Evolutionary conservation across 176 grass and related monocot species (phyloP).

Genomic region (Raddia distichophylla): DNA sequence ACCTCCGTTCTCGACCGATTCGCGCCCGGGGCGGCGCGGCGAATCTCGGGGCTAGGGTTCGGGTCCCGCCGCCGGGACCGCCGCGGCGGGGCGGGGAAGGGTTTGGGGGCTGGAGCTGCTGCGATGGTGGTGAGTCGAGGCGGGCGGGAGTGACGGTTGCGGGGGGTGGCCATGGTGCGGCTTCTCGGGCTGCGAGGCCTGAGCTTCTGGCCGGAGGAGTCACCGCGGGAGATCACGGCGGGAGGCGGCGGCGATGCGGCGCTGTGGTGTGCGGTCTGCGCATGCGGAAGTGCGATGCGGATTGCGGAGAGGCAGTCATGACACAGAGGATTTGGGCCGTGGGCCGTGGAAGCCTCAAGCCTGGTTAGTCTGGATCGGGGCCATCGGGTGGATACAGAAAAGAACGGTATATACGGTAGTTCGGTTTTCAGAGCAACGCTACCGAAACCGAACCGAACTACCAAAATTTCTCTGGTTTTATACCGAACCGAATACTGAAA

Average conservation of each 20-base stretch:
- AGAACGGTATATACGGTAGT: too few relatives aligned
- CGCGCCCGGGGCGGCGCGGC: background rate
- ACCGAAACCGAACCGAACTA: too few relatives aligned
- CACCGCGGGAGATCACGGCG: conserved; percentile 84
- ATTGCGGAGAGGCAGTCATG: too few relatives aligned
- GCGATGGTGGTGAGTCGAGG: conserved; percentile 35
- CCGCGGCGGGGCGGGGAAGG: background rate
- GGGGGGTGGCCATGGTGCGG: conserved; percentile 73
- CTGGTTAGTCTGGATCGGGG: too few relatives aligned
- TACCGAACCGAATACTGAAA: too few relatives aligned
- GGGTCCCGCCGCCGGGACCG: background rate
- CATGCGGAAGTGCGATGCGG: too few relatives aligned
- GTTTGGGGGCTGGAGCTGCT: conserved; percentile 55
- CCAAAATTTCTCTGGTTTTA: too few relatives aligned
- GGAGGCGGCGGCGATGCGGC: conserved; percentile 44
- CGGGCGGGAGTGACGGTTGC: conserved; percentile 23
- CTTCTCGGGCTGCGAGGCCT: conserved; percentile 74
- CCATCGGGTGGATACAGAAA: too few relatives aligned
- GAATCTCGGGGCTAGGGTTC: conserved; percentile 50
- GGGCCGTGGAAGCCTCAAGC: too few relatives aligned
- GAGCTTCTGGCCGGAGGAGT: conserved; percentile 81
- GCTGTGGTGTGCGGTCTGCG: too few relatives aligned
- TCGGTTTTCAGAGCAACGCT: too few relatives aligned
- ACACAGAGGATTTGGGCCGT: too few relatives aligned
- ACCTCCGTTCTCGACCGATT: background rate